Conservation (phyloP, 192 early-diverging fungal genomes). For the Rhizoclosmatium sp. region DNA sequence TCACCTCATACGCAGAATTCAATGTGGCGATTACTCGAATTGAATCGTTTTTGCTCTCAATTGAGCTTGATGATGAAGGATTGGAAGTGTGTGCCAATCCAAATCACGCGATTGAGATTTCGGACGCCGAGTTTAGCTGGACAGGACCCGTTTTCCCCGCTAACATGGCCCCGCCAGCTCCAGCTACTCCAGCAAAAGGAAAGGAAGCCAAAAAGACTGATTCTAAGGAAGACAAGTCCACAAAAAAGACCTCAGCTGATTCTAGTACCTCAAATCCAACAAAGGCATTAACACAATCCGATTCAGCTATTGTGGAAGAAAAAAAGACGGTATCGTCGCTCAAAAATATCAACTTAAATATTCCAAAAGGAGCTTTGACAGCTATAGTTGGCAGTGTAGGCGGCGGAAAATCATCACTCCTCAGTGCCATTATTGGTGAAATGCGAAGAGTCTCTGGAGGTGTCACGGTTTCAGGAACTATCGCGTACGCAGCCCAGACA, state of each 20-base stretch:
- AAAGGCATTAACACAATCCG: too few species aligned
- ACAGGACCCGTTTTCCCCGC: background rate
- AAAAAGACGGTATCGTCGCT: constrained; percentile 62
- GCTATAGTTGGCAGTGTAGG: constrained; percentile 79
- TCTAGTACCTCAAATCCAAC: too few species aligned
- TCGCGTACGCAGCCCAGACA: constrained; percentile 45
- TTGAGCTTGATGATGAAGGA: constrained; percentile 61
- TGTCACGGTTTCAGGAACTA: constrained; percentile 48
- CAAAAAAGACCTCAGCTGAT: too few species aligned
- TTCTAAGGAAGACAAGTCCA: background rate
- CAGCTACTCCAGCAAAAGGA: constrained; percentile 47
- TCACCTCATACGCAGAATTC: constrained; percentile 57
- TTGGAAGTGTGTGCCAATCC: constrained; percentile 47
- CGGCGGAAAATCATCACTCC: constrained; percentile 76
- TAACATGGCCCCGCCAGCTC: background rate
- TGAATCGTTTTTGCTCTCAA: constrained; percentile 57
- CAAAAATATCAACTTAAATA: constrained; percentile 53
- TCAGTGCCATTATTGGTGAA: constrained; percentile 78
- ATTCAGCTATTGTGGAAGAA: constrained; percentile 55
- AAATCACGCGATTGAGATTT: constrained; percentile 49
- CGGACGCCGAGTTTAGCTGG: constrained; percentile 71
- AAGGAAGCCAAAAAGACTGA: background rate
- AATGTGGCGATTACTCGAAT: constrained; percentile 57
- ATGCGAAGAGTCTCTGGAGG: constrained; percentile 61
- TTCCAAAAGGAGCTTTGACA: constrained; percentile 64